Base-by-base conservation (phyloP, 768 basidiomycete genomes). In the Tricholoma terreum region DNA sequence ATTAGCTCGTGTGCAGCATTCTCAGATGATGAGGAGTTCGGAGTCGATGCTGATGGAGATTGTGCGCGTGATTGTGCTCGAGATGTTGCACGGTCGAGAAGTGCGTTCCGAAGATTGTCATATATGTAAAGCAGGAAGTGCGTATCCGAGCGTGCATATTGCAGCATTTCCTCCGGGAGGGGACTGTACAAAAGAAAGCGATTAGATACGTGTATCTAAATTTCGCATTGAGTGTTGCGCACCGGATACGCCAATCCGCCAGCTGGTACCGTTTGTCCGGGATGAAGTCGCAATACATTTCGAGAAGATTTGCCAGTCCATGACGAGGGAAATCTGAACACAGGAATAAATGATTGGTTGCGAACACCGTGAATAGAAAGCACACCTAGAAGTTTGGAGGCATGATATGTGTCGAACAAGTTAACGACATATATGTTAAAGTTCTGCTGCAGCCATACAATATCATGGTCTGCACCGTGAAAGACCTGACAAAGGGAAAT, bases 211-310 rank as follows among this genome's bases (percentile, higher is more conserved):
- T 42, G 12, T 22, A 11, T 21, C 34, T 9, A 12, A 8, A 31
- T 19, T 52, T 10, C 12, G 17, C 51, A 58, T 43, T 7, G 54
- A 22, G 35, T 31, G 17, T 19, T 9, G 63, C 80, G 27, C 40
- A 89, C 85, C 94, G 83, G 62, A 98, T 92, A 22, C 97, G 85
- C 97, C 97, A 99, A 70, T 99, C 97, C 9, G 96, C 97, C 6
- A 96, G 78, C 66, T 98, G 97, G 67, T 96, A 98, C 30, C 92
- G 84, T 73, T 99, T 99, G 75, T 98, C 96, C 0, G 96, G 85
- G 6, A 81, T 80, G 63, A 94, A 94, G 65, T 93, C 86, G 66
- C 92, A 95, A 66, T 92, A 98, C 77, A 89, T 87, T 63, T 88
- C 85, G 7, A 98, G 81, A 11, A 98, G 79, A 42, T 85, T 82